Conservation (phyloP, 2,329 filamentous ascomycete species). For the Zasmidium citrigriseum region DNA sequence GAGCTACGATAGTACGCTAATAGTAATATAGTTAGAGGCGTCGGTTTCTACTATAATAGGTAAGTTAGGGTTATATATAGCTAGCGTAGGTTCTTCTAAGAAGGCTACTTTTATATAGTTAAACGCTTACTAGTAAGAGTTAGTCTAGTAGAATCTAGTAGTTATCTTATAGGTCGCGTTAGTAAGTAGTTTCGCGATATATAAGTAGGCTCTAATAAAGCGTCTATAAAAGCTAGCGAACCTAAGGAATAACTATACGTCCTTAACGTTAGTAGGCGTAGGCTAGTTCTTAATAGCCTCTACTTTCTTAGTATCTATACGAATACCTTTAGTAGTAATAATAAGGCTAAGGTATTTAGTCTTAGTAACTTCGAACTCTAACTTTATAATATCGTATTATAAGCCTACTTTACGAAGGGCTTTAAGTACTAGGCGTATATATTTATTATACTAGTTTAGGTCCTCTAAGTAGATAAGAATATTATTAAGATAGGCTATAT, state of each 20-base stretch:
- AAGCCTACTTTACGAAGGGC: constrained; percentile 13
- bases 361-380: constrained; percentile 24
- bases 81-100: not conserved
- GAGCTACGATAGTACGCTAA: not conserved
- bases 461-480: constrained; percentile 32
- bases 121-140: not conserved
- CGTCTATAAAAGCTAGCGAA: not conserved
- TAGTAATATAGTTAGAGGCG: not conserved
- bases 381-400: constrained; percentile 5
- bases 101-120: constrained; percentile 1
- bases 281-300: constrained; percentile 5
- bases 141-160: not conserved
- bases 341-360: constrained; percentile 31
- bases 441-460: constrained; percentile 25
- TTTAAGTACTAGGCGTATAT: constrained; percentile 27
- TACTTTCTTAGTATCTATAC: constrained; percentile 19
- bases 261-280: constrained; percentile 1
- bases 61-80: not conserved
- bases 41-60: constrained; percentile 1
- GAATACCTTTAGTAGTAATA: constrained; percentile 23
- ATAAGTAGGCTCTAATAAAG: constrained; percentile 2
- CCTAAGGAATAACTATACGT: constrained; percentile 4
- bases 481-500: constrained; percentile 29
- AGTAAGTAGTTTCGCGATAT: not conserved
- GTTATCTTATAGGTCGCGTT: not conserved